Conservation (phyloP, 2,329 filamentous ascomycete species). For the Zasmidium angulare region DNA sequence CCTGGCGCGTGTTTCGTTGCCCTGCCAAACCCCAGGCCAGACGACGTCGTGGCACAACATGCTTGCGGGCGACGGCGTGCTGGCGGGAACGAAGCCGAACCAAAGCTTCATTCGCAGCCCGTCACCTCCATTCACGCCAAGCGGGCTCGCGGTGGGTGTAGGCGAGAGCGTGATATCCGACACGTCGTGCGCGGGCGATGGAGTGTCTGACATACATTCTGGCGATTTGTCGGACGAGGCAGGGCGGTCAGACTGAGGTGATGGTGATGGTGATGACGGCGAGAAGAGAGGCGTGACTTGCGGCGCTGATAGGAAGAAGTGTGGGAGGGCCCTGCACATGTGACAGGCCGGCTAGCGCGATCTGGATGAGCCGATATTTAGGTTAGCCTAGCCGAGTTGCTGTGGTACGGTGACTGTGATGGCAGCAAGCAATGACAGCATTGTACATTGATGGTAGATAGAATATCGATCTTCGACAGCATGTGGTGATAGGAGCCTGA, state of each 20-base stretch:
- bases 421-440: not conserved
- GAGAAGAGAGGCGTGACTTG: no score
- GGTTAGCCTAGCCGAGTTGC: not conserved
- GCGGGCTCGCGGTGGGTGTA: not conserved
- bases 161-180: not conserved
- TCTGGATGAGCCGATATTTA: not conserved
- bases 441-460: no score
- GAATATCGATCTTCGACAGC: no score
- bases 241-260: not conserved
- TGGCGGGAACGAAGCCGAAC: not conserved
- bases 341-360: not conserved
- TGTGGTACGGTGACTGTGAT: no score
- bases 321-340: no score
- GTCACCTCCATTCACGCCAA: not conserved
- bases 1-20: not conserved
- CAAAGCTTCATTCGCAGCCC: not conserved
- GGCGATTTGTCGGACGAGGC: not conserved
- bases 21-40: not conserved
- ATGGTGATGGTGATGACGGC: not conserved
- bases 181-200: not conserved
- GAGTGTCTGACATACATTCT: not conserved
- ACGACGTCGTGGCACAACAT: not conserved
- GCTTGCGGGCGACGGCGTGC: not conserved
- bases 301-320: no score
- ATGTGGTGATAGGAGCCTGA: no score